Evolutionary conservation across 2,329 filamentous ascomycete species (phyloP), one percentile per base, ranked within the genome.

Genomic region (Massarina eburnea): DNA sequence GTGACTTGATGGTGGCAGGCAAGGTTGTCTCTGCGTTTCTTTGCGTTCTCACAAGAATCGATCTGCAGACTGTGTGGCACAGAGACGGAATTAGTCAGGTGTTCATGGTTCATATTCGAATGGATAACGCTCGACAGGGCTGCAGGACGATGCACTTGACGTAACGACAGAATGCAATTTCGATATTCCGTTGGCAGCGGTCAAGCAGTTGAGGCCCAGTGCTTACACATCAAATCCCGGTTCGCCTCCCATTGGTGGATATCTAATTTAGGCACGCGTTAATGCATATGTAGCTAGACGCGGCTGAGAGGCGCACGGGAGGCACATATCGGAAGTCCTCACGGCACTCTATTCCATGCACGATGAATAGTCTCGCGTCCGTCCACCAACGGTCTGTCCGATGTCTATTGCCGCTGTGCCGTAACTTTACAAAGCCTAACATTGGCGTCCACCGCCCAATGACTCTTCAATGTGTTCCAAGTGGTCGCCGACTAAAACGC

Each of bases 401-500:
- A 35, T 49, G 20, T 17, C 39, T 24, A 43, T 22, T 18, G 39
- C 37, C 22, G 27, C 30, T 12, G 4, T 33, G 19, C 32, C 24
- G 48, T 39, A 20, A 8, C 27, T 19, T 32, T 33, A 32, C 30
- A 40, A 30, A 9, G 3, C 21, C 20, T 7, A n/a, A n/a, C n/a
- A 21, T 29, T 19, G 30, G 41, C 44, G 37, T 24, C 34, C 37
- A 45, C 39, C 48, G 37, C 34, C 12, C 21, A 14, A 43, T 52
- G 40, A 24, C 19, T n/a, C 26, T 24, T 46, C 42, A 52, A n/a
- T 39, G 45, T 49, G 49, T 4, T 7, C 10, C 14, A 20, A 14
- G 43, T 36, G 34, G 34, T 46, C 43, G 43, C 45, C 43, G 46
- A 49, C 46, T 42, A 53, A 50, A 43, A 49, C 38, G 43, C 46